Conservation (phyloP, 2,329 filamentous ascomycete genomes). For the Neoascochyta sp. region DNA sequence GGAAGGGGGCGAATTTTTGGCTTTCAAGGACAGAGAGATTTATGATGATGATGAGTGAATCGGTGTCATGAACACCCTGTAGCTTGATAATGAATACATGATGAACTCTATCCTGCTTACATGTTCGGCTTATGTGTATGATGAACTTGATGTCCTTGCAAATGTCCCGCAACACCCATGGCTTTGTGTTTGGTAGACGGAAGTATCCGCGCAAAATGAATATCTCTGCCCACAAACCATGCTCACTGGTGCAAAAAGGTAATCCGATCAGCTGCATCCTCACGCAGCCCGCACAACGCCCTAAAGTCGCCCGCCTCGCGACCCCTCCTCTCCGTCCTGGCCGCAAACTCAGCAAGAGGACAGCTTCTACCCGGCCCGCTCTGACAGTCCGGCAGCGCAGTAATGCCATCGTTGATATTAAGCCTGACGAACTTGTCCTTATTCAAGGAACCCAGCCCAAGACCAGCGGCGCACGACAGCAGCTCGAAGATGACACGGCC, state of each 20-base stretch:
- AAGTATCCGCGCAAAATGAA: too few species aligned
- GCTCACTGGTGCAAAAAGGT: slow-evolving; percentile 49
- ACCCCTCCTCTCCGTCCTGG: slow-evolving; percentile 41
- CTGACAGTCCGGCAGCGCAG: slow-evolving; percentile 47
- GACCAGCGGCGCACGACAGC: slow-evolving; percentile 37
- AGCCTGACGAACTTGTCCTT: slow-evolving; percentile 46
- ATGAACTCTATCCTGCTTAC: too few species aligned
- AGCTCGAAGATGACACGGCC: slow-evolving; percentile 55
- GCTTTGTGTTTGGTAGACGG: too few species aligned
- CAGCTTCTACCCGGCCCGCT: slow-evolving; percentile 49
- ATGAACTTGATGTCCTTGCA: too few species aligned
- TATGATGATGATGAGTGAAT: slow-evolving; percentile 52
- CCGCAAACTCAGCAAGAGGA: slow-evolving; percentile 44
- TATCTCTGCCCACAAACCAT: too few species aligned
- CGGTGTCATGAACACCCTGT: background rate
- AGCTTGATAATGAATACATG: too few species aligned
- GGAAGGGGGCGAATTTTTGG: slow-evolving; percentile 62
- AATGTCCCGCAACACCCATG: too few species aligned
- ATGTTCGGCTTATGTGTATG: too few species aligned
- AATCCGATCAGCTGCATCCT: slow-evolving; percentile 42
- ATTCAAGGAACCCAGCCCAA: background rate
- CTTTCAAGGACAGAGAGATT: slow-evolving; percentile 71
- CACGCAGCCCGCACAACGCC: slow-evolving; percentile 46
- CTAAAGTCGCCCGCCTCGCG: slow-evolving; percentile 47
- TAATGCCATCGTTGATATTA: slow-evolving; percentile 57